Percentiles rank a stretch among this genome's conserved stretches.
Conservation (phyloP, 495 filamentous ascomycete genomes). For the Jackrogersella minutella region DNA sequence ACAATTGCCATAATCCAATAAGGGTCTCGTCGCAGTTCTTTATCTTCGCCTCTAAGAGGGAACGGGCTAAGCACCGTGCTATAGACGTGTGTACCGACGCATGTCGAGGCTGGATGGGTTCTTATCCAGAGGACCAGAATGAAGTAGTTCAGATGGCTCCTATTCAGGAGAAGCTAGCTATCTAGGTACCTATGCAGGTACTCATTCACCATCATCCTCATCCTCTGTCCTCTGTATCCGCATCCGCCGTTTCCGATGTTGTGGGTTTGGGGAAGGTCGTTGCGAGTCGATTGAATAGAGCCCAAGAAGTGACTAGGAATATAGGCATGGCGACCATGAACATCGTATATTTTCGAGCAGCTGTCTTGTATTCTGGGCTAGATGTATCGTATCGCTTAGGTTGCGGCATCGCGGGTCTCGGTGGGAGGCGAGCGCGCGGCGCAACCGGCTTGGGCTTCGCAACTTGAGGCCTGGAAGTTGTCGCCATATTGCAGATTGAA, state of each 20-base stretch:
- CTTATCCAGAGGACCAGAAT: background rate
- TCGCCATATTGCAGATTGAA: slow-evolving; percentile 13
- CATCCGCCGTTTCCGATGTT: background rate
- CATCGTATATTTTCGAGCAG: slow-evolving; percentile 48
- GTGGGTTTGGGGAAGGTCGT: background rate
- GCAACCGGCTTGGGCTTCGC: background rate
- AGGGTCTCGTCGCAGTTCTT: background rate
- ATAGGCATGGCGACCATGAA: slow-evolving; percentile 57
- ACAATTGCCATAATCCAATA: background rate
- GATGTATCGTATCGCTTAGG: slow-evolving; percentile 39
- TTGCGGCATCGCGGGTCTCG: slow-evolving; percentile 5
- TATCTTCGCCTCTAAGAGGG: background rate
- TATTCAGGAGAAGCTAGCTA: too few relatives aligned
- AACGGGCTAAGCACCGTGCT: background rate
- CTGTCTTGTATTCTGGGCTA: slow-evolving; percentile 52
- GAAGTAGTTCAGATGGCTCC: background rate
- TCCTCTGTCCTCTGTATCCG: background rate
- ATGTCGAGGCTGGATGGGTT: too few relatives aligned
- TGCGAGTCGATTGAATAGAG: slow-evolving; percentile 50
- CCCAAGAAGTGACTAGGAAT: slow-evolving; percentile 55
- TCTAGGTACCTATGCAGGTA: too few relatives aligned
- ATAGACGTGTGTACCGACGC: background rate
- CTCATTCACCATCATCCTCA: too few relatives aligned
- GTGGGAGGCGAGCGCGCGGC: slow-evolving; percentile 5
- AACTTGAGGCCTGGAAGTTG: background rate